These are phyloP conservation scores for Nadsonia starkeyi-henricii DNA, from an alignment of 1,139 yeast species.

Conservation along the genomic window DNA sequence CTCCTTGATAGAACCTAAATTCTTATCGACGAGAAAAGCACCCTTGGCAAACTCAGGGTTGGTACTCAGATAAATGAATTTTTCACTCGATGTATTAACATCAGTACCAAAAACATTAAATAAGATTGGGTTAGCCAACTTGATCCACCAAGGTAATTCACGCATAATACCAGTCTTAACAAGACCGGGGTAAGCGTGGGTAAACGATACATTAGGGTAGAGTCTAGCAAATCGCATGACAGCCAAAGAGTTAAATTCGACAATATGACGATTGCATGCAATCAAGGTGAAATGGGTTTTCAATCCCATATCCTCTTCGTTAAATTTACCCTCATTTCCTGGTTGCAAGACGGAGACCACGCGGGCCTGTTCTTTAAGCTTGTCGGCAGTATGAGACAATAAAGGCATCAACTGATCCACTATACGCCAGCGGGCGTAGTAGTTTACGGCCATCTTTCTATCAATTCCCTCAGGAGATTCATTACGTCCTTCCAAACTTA, in stretches of 20 bases:
- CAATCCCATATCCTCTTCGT: slow-evolving; percentile 16
- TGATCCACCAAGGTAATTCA: slow-evolving; percentile 16
- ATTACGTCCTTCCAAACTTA: slow-evolving; percentile 12
- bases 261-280: slow-evolving; percentile 10
- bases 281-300: slow-evolving; percentile 12
- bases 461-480: slow-evolving; percentile 21
- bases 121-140: slow-evolving; percentile 1
- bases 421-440: slow-evolving; percentile 20
- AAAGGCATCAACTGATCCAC: slow-evolving; percentile 15
- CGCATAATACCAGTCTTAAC: slow-evolving; percentile 15
- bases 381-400: slow-evolving; percentile 14
- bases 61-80: slow-evolving; percentile 14
- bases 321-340: slow-evolving; percentile 14
- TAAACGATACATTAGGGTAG: slow-evolving; percentile 17
- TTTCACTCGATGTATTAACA: slow-evolving; percentile 14
- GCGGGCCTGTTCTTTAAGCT: slow-evolving; percentile 14
- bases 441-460: slow-evolving; percentile 16
- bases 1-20: slow-evolving; percentile 9
- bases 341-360: slow-evolving; percentile 19
- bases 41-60: slow-evolving; percentile 15
- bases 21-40: slow-evolving; percentile 11
- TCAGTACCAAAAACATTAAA: slow-evolving; percentile 6
- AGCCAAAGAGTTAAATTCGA: slow-evolving; percentile 15
- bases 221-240: slow-evolving; percentile 14
- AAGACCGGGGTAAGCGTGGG: slow-evolving; percentile 20